phyloP scores from a whole-genome alignment of 2,329 filamentous ascomycete species.

The Botrytis tulipae region DNA sequence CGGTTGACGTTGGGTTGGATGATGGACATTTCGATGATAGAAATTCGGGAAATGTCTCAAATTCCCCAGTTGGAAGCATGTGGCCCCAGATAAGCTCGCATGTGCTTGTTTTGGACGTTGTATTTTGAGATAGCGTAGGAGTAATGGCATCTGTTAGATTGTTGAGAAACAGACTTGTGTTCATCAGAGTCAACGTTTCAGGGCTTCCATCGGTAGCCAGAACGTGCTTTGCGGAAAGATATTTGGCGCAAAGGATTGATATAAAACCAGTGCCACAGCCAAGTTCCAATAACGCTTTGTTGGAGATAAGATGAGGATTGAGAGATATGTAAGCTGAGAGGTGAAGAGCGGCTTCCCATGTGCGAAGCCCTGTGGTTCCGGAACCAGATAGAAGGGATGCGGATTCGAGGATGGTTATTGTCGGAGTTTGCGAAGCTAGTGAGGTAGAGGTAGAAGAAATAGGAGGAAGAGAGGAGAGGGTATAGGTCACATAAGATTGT shows the following conservation, averaged over 20 bases:
- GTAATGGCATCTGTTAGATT: constrained; percentile 43
- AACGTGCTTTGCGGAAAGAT: constrained; percentile 57
- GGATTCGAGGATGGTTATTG: constrained; percentile 67
- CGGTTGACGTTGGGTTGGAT: neutral
- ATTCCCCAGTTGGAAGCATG: constrained; percentile 39
- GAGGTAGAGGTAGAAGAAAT: neutral
- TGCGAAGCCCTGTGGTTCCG: constrained; percentile 73
- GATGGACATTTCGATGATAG: constrained; percentile 11
- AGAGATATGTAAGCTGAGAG: constrained; percentile 65
- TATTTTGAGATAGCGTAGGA: neutral
- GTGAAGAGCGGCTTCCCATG: constrained; percentile 78
- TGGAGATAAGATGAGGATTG: constrained; percentile 42
- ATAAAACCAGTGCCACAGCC: constrained; percentile 76
- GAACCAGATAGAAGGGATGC: constrained; percentile 65
- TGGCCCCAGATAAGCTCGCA: constrained; percentile 53
- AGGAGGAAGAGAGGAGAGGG: constrained; percentile 28
- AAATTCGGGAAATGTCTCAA: constrained; percentile 29
- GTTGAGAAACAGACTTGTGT: constrained; percentile 68
- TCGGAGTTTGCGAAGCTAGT: constrained; percentile 19
- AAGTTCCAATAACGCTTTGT: constrained; percentile 65
- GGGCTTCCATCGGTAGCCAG: constrained; percentile 73
- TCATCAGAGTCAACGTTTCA: constrained; percentile 65
- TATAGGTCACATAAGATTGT: constrained; percentile 74
- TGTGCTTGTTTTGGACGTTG: constrained; percentile 49
- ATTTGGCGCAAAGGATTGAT: constrained; percentile 69